Conservation (phyloP, 2,329 filamentous ascomycete species). For the Aspergillus pseudoglaucus region DNA sequence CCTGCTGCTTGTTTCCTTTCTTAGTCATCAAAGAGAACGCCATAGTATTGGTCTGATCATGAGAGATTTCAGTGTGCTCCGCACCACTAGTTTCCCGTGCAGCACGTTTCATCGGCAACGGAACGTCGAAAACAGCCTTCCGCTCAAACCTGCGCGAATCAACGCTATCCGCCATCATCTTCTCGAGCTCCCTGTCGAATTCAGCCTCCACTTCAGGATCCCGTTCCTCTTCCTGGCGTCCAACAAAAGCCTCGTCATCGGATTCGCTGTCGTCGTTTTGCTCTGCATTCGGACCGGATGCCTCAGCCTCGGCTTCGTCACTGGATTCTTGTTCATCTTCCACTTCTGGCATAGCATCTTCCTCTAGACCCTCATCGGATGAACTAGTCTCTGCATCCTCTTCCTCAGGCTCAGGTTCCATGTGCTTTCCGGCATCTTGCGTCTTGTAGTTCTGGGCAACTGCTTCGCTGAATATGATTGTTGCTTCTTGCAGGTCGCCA, state of each 20-base stretch:
- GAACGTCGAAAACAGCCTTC: conserved; percentile 92
- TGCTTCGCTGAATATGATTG: conserved; percentile 76
- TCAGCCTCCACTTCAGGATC: conserved; percentile 94
- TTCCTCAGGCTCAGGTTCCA: conserved; percentile 60
- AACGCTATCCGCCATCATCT: conserved; percentile 95
- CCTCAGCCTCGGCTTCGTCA: conserved; percentile 43
- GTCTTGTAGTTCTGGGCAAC: conserved; percentile 83
- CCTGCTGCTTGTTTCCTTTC: conserved; percentile 91
- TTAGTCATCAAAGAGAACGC: conserved; percentile 95
- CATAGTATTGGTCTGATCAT: conserved; percentile 60
- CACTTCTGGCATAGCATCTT: conserved; percentile 50
- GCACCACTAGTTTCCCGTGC: conserved; percentile 51
- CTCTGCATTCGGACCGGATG: conserved; percentile 41
- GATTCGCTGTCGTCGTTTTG: conserved; percentile 47
- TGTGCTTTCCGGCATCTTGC: conserved; percentile 61
- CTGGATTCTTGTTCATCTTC: conserved; percentile 50
- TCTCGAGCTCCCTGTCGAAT: conserved; percentile 95
- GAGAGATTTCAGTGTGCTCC: background rate
- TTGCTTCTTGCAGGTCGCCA: conserved; percentile 73
- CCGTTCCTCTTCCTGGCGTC: conserved; percentile 78
- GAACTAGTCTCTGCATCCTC: conserved; percentile 63
- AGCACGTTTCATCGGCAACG: conserved; percentile 75
- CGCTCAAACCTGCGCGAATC: conserved; percentile 95
- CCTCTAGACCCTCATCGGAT: conserved; percentile 69
- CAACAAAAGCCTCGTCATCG: conserved; percentile 88